Evolutionary conservation across 768 basidiomycete species (phyloP).

Genomic region (Steccherinum ochraceum): DNA sequence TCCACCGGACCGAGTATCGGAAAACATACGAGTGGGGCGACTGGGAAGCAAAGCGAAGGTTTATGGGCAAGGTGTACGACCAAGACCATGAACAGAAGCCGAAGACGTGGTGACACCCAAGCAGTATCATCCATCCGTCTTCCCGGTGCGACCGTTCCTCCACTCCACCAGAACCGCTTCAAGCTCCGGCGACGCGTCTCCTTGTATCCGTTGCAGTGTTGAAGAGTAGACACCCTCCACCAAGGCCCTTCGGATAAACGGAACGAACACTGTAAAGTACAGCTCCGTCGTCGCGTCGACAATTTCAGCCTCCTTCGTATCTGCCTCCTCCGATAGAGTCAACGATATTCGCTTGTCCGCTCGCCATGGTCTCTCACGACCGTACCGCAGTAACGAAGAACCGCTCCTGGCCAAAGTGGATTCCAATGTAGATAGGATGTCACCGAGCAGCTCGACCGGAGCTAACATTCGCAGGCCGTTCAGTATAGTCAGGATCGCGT

Average conservation of each 20-base stretch:
- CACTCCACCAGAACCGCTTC: neutral
- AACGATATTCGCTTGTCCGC: constrained; percentile 11
- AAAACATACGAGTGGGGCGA: neutral
- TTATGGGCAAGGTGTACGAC: neutral
- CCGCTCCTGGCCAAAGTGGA: constrained; percentile 41
- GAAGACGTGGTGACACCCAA: neutral
- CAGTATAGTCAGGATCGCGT: constrained; percentile 64
- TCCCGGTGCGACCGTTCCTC: neutral
- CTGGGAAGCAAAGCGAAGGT: neutral
- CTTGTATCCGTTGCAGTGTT: neutral
- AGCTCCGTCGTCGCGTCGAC: constrained; percentile 45
- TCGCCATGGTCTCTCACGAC: constrained; percentile 13
- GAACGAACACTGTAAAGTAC: constrained; percentile 58
- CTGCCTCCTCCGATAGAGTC: constrained; percentile 26
- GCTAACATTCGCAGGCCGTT: constrained; percentile 81
- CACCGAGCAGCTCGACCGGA: constrained; percentile 49
- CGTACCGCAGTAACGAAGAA: constrained; percentile 40
- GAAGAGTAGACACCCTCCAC: constrained; percentile 63
- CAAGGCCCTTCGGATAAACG: constrained; percentile 64
- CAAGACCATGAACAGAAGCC: neutral
- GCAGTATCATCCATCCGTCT: neutral
- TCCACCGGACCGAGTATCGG: neutral
- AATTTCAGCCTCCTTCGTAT: constrained; percentile 27
- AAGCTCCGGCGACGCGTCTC: neutral
- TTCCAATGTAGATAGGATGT: constrained; percentile 48